Percentiles rank a stretch among this genome's conserved stretches.
These are phyloP conservation scores for Salix koriyanagi DNA, from an alignment of 345 rosid species.

Conservation along the genomic window DNA sequence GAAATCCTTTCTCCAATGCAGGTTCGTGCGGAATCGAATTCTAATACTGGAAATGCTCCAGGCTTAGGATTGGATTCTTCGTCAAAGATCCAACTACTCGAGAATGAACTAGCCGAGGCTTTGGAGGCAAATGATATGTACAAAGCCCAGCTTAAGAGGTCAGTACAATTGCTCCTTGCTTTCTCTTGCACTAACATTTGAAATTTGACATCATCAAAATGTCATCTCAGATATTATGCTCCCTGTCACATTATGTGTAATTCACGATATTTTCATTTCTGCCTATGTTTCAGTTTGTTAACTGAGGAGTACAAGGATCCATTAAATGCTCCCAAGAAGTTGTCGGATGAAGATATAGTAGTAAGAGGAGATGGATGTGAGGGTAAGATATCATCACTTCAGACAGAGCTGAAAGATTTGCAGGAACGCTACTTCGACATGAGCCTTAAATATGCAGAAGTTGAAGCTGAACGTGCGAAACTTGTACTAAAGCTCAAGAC, in stretches of 20 bases:
- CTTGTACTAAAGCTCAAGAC: slow-evolving; percentile 47
- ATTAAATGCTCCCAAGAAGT: slow-evolving; percentile 6
- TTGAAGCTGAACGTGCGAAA: slow-evolving; percentile 42
- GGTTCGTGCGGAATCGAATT: slow-evolving; percentile 21
- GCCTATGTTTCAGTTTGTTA: slow-evolving; percentile 25
- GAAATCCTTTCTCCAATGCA: slow-evolving; percentile 16
- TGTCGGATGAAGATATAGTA: slow-evolving; percentile 10
- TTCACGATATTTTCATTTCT: neutral
- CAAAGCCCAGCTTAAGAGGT: slow-evolving; percentile 55
- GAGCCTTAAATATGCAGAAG: slow-evolving; percentile 66
- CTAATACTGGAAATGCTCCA: slow-evolving; percentile 13
- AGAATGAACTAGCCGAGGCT: slow-evolving; percentile 52
- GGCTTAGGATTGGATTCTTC: slow-evolving; percentile 22
- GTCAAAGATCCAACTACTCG: slow-evolving; percentile 43
- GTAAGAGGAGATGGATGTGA: slow-evolving; percentile 1
- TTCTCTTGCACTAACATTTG: neutral
- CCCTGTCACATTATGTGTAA: neutral
- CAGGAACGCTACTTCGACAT: slow-evolving; percentile 46
- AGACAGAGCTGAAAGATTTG: slow-evolving; percentile 44
- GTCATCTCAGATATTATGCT: neutral
- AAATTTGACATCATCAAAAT: neutral
- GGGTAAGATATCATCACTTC: slow-evolving; percentile 17
- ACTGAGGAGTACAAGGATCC: slow-evolving; percentile 16
- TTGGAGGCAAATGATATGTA: slow-evolving; percentile 53
- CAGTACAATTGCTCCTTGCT: neutral